Conservation (phyloP, 2,329 filamentous ascomycete species). For the Neocucurbitaria cava region DNA sequence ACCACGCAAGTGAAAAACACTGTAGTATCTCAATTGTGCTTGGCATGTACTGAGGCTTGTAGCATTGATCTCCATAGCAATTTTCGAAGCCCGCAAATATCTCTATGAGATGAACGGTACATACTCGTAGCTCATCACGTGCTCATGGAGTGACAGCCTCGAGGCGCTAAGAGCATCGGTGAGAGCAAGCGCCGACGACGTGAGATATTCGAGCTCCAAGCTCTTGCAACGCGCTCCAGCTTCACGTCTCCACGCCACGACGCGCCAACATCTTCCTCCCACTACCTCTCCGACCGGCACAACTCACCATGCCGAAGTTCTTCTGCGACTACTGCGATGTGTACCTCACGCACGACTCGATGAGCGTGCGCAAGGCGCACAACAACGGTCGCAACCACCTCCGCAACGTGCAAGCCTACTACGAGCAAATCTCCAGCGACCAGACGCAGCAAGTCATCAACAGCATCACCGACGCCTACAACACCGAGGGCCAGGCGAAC, state of each 20-base stretch:
- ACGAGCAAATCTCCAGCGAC: slow-evolving; percentile 98
- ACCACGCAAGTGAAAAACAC: too few relatives aligned
- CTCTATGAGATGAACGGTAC: too few relatives aligned
- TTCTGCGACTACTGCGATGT: slow-evolving; percentile 97
- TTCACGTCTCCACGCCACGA: not conserved
- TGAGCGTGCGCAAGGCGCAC: slow-evolving; percentile 99
- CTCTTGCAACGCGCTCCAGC: slow-evolving; percentile 25
- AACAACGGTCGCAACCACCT: slow-evolving; percentile 96
- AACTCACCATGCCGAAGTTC: slow-evolving; percentile 33
- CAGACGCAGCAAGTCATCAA: slow-evolving; percentile 99
- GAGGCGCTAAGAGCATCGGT: slow-evolving; percentile 25
- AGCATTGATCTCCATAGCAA: too few relatives aligned
- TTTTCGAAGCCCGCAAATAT: too few relatives aligned
- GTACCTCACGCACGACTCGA: slow-evolving; percentile 99
- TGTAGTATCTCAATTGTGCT: not conserved
- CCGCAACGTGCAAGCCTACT: slow-evolving; percentile 97
- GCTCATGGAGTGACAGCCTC: too few relatives aligned
- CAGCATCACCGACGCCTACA: slow-evolving; percentile 94
- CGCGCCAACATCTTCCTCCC: not conserved
- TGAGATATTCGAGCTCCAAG: slow-evolving; percentile 21
- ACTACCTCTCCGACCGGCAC: not conserved
- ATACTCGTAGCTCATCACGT: too few relatives aligned
- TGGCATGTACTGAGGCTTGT: not conserved
- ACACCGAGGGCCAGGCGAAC: slow-evolving; percentile 90
- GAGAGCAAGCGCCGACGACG: slow-evolving; percentile 16